These are phyloP conservation scores for Pyrus betulifolia DNA, from an alignment of 306 rosid genomes.

Conservation along the genomic window DNA sequence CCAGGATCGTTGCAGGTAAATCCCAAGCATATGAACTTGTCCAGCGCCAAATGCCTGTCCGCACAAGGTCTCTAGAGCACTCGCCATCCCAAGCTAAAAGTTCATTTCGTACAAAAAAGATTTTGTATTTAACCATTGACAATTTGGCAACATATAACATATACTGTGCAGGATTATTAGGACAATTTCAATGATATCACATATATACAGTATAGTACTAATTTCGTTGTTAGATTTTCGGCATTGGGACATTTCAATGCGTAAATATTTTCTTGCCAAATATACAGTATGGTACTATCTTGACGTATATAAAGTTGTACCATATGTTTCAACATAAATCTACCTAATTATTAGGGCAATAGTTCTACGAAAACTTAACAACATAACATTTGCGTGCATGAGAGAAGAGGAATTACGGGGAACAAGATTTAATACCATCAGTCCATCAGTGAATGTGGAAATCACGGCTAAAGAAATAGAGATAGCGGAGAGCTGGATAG, in stretches of 20 bases:
- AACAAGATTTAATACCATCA: constrained; percentile 23
- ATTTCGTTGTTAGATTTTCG: background rate
- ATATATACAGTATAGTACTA: background rate
- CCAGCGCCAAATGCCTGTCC: constrained; percentile 93
- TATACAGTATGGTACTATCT: no score
- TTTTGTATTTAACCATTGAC: background rate
- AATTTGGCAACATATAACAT: no score
- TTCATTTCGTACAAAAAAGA: background rate
- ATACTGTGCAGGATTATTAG: background rate
- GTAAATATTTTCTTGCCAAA: no score
- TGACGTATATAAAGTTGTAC: no score
- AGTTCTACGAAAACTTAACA: background rate
- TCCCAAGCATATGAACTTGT: constrained; percentile 55
- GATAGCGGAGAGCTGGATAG: constrained; percentile 57
- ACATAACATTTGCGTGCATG: background rate
- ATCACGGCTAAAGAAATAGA: constrained; percentile 51
- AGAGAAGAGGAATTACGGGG: background rate
- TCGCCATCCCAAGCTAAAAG: constrained; percentile 64
- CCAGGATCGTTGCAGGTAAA: constrained; percentile 85
- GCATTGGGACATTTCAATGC: background rate
- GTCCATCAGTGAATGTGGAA: constrained; percentile 58
- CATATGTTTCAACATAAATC: no score
- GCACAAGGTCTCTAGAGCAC: constrained; percentile 72
- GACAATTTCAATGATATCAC: background rate
- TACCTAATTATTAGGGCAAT: no score